Evolutionary conservation across 768 basidiomycete species (phyloP), one percentile per base, ranked within the genome.

Genomic region (Cystofilobasidium bisporidii): DNA sequence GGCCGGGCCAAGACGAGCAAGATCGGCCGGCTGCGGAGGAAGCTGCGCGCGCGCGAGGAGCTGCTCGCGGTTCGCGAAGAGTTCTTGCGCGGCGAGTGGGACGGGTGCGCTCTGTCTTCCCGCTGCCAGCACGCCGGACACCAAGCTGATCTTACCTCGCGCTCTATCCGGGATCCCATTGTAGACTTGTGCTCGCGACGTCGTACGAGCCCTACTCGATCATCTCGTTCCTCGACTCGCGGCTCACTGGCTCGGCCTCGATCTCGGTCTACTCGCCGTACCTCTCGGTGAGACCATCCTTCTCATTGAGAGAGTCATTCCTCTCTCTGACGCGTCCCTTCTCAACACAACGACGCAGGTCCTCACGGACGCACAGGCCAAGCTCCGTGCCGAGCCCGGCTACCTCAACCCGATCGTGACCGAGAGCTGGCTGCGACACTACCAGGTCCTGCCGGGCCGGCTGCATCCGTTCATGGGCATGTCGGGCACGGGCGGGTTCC

Each of bases 391-490:
- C 30, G 74, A 82, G 47, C 84, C 87, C 12, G 77, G 81, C 69
- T 93, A 84, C 76, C 80, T 98, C 15, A 85, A 84, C 38, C 87
- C 91, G 11, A 85, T 82, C 20, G 79, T 98, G 36, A 87, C 88
- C 3, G 94, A 98, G 77, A 81, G 84, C 15, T 97, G 89, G 87
- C 77, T 90, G 48, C 84, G 94, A 33, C 83, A 84, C 70, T 99
- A 98, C 79, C 65, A 83, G 79, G 86, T 92, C 20, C 81, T 99
- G n/a, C 96, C 96, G 28, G 94, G 96, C 28, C 83, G 96, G 41
- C 94, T 90, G 47, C 96, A 99, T 79, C 96, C 96, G 4, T 85
- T 83, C 71, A 98, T 99, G 96, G 86, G 81, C 65, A 88, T 85
- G 67, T 87, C 89, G 26, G 90, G 89, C 15, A 86, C 87, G 0